Evolutionary conservation across 257 asterid genomes (phyloP).

Genomic region (Nicotiana otophora): DNA sequence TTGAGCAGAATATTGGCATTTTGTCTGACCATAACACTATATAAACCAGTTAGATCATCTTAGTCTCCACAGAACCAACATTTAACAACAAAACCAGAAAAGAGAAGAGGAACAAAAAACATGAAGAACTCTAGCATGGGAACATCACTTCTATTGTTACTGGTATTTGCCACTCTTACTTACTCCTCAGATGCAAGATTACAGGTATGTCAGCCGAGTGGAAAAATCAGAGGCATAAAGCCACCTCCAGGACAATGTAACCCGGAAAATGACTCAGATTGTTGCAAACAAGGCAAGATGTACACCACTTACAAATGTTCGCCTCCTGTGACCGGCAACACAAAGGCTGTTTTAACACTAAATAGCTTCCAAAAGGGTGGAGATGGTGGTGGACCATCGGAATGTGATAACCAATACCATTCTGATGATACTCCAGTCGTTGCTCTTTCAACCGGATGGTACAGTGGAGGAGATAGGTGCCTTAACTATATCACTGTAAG

Average conservation of each 20-base stretch:
- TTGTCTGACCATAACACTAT: background rate
- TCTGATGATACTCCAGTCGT: constrained; percentile 28
- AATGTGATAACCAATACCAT: constrained; percentile 34
- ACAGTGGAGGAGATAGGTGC: constrained; percentile 12
- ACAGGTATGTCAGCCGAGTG: constrained; percentile 36
- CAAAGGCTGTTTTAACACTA: constrained; percentile 31
- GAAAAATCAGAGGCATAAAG: constrained; percentile 24
- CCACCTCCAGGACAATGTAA: constrained; percentile 45
- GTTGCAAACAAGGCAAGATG: constrained; percentile 27
- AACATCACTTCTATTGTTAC: background rate
- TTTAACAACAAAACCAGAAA: background rate
- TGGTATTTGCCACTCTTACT: constrained; percentile 8
- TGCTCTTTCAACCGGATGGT: constrained; percentile 45
- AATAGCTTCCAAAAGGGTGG: constrained; percentile 41
- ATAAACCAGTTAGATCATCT: no score
- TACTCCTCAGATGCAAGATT: background rate
- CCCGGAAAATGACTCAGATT: constrained; percentile 28
- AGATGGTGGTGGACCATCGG: constrained; percentile 42
- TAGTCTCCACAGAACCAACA: background rate
- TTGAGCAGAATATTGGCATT: background rate
- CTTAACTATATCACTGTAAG: constrained; percentile 15
- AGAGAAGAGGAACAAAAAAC: background rate
- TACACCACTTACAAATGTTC: constrained; percentile 39
- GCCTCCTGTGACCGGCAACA: constrained; percentile 17
- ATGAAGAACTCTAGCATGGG: background rate